Evolutionary conservation across 2,329 filamentous ascomycete genomes (phyloP).

Genomic region (Colletotrichum sojae): DNA sequence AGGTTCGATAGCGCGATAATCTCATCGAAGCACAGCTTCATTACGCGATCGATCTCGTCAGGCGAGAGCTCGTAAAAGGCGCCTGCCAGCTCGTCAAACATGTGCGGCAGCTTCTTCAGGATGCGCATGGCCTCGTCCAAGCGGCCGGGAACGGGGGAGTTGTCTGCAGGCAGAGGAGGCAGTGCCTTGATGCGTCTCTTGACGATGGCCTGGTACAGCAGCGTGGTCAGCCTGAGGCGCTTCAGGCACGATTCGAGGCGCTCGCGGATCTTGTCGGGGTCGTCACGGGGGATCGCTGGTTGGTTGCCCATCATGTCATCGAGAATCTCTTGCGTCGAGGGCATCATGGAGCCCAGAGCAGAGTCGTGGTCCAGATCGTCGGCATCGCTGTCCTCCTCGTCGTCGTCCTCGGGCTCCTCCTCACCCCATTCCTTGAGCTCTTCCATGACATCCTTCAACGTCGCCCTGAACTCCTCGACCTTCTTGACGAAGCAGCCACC

Average conservation of each 20-base stretch:
- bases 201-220: slow-evolving; percentile 78
- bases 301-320: slow-evolving; percentile 78
- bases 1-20: slow-evolving; percentile 70
- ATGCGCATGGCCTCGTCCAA: slow-evolving; percentile 70
- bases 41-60: slow-evolving; percentile 68
- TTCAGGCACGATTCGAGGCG: slow-evolving; percentile 75
- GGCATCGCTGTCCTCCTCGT: slow-evolving; percentile 66
- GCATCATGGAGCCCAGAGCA: slow-evolving; percentile 42
- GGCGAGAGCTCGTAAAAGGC: slow-evolving; percentile 80
- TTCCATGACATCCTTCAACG: slow-evolving; percentile 84
- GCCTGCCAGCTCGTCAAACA: slow-evolving; percentile 78
- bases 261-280: slow-evolving; percentile 75
- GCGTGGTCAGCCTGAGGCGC: slow-evolving; percentile 75
- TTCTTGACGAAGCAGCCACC: slow-evolving; percentile 79
- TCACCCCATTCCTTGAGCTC: slow-evolving; percentile 92
- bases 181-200: slow-evolving; percentile 78
- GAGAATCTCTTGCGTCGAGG: slow-evolving; percentile 69
- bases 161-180: slow-evolving; percentile 56
- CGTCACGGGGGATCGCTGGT: slow-evolving; percentile 73
- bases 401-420: slow-evolving; percentile 74
- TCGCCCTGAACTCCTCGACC: slow-evolving; percentile 80
- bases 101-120: slow-evolving; percentile 74
- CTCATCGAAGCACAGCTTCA: slow-evolving; percentile 73
- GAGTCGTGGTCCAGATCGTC: slow-evolving; percentile 59
- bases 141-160: slow-evolving; percentile 52